Evolutionary conservation across 2,329 filamentous ascomycete species (phyloP).

Genomic region (Venturia pyrina): DNA sequence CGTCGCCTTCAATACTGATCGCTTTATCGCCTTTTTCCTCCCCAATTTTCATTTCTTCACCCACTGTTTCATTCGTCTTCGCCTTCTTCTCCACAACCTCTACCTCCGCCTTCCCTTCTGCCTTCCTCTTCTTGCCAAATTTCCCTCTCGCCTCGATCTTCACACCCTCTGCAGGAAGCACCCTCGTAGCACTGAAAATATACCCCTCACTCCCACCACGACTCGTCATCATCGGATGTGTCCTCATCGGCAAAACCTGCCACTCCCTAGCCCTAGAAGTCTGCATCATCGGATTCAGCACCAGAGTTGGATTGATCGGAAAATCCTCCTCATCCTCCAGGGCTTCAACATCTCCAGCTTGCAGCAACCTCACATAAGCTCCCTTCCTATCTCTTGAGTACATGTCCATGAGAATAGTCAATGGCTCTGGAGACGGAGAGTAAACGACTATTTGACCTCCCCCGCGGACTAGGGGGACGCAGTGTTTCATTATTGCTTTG

Average conservation of each 20-base stretch:
- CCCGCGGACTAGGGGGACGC: conserved; percentile 70
- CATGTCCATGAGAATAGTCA: conserved; percentile 67
- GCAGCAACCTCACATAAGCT: conserved; percentile 44
- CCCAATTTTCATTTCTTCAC: neutral
- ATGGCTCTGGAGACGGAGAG: conserved; percentile 67
- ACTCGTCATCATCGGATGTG: conserved; percentile 88
- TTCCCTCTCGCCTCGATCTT: conserved; percentile 75
- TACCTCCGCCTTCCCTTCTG: neutral
- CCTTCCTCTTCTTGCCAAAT: conserved; percentile 58
- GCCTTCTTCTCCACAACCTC: neutral
- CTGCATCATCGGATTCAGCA: conserved; percentile 73
- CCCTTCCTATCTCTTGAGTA: conserved; percentile 73
- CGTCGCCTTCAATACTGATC: neutral
- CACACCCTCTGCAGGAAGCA: conserved; percentile 62
- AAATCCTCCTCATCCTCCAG: conserved; percentile 51
- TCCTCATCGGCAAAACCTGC: conserved; percentile 86
- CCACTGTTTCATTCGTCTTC: neutral
- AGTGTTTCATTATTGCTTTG: conserved; percentile 60
- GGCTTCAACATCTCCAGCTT: conserved; percentile 26
- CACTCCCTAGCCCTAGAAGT: conserved; percentile 68
- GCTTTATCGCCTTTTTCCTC: neutral
- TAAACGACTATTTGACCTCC: conserved; percentile 82
- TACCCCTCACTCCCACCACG: conserved; percentile 84
- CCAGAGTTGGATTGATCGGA: conserved; percentile 72
- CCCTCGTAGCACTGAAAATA: conserved; percentile 72